Base-by-base conservation (phyloP, 2,329 filamentous ascomycete genomes). In the Ceratocystis ficicola region DNA sequence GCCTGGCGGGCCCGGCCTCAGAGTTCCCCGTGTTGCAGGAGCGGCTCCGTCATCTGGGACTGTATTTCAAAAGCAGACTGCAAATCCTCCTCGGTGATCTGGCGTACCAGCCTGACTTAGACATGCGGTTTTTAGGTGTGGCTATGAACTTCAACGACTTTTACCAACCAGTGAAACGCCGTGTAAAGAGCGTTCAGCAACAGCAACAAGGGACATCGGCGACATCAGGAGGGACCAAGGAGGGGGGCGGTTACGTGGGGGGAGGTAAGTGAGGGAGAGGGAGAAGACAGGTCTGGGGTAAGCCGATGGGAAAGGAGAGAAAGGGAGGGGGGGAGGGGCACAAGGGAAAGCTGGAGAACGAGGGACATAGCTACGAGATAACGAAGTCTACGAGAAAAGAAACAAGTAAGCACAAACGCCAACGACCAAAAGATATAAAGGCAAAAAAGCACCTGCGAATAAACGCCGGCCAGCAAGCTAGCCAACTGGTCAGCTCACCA, bases 111-210 rank as follows among this genome's bases (percentile, higher is more conserved):
- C 87, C 91, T 0, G 94, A 99, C 74, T 86, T 92, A 63, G 94
- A 99, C 74, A 90, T 99, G 86, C 83, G 93, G 65, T 97, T 97
- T 79, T 77, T 99, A 70, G 94, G 90, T 48, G 91, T 97, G 60
- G 89, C 94, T 50, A 97, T 99, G 90, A 99, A 97, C 76, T 99
- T 97, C 76, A 99, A 99, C 76, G 93, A 97, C 74, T 89, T 95
- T 30, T 97, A 97, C 75, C 84, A 89, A 75, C 89, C 90, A 15
- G 83, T 86, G 57, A 81, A 86, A 71, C 83, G 86, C 73, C 85
- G 86, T 76, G 77, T 81, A 67, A 80, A 78, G 74, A 64, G 46
- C 10, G 63, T 71, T 4, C 69, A 70, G 12, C 69, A 67, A 68
- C 71, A 5, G 69, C 71, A 5, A 67, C 69, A 10, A 15, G 65